Base-by-base conservation (phyloP, 129 eudicot species). In the Centrapalus pauciflorus region DNA sequence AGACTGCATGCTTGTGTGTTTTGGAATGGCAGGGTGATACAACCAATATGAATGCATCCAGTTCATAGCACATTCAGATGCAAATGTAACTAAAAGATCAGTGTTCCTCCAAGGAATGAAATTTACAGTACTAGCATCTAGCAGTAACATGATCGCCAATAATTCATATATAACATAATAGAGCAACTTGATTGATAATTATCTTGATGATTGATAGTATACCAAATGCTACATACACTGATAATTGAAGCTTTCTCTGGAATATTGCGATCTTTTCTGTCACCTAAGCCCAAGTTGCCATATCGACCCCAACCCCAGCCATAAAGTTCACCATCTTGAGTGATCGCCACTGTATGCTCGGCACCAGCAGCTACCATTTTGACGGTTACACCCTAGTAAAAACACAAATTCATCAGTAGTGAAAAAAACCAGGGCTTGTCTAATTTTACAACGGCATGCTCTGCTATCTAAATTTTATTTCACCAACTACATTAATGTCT, bases 241-340 rank as follows among this genome's bases (percentile, higher is more conserved):
- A 75, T 73, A 58, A 77, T 5, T 23, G 90, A 69, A 72, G 79
- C 96, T 83, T 94, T 89, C 64, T 78, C 83, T 4, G 99, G 99
- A 73, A 94, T 72, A 54, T 71, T 71, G 54, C 97, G 96, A 48
- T 94, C 99, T 4, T 82, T 81, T 72, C 97, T 78, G 86, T 94
- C 99, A 72, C 99, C 99, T 76, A 94, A 82, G 30, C 99, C 99
- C 74, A 94, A 80, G 70, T 94, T 94, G 40, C 99, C 99, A 69
- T 94, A 94, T 66, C 97, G 80, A 37, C 99, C 99, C 99, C 99
- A 94, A 29, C 99, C 99, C 99, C 99, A 94, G 64, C 99, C 97
- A 74, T 86, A 94, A 37, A 94, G 82, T 33, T 84, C 88, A 49
- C 99, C 99, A 54, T 81, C 97, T 82, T 86, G 95, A 30, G 99